Conservation (phyloP, 768 basidiomycete genomes). For the Rhizopogon vulgaris region DNA sequence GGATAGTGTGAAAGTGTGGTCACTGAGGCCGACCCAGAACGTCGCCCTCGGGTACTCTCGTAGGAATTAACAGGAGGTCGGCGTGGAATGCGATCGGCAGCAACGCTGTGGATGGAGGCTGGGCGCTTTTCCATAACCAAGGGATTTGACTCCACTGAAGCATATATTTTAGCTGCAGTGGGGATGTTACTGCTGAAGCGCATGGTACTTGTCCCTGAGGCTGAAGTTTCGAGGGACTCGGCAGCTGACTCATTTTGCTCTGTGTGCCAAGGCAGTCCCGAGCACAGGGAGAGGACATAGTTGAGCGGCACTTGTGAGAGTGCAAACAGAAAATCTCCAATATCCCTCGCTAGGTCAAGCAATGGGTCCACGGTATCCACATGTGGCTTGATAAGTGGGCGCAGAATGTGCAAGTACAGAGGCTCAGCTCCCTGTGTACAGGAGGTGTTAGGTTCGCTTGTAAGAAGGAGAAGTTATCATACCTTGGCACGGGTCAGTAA, state of each 20-base stretch:
- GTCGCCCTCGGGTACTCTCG: slow-evolving; percentile 6
- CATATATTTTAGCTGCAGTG: slow-evolving; percentile 4
- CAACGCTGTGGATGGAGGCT: slow-evolving; percentile 13
- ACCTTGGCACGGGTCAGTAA: slow-evolving; percentile 73
- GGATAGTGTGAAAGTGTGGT: slow-evolving; percentile 19
- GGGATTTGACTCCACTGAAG: slow-evolving; percentile 5
- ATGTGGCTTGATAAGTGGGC: slow-evolving; percentile 75
- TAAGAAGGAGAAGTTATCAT: slow-evolving; percentile 15
- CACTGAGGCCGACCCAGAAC: slow-evolving; percentile 12
- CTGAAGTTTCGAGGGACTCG: slow-evolving; percentile 3
- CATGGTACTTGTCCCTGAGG: slow-evolving; percentile 1
- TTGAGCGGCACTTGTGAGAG: slow-evolving; percentile 35
- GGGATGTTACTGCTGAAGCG: slow-evolving; percentile 11
- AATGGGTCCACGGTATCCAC: slow-evolving; percentile 55
- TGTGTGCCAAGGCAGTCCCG: slow-evolving; percentile 17
- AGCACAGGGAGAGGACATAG: slow-evolving; percentile 23
- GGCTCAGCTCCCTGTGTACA: slow-evolving; percentile 73
- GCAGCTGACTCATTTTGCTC: slow-evolving; percentile 7
- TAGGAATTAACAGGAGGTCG: slow-evolving; percentile 3
- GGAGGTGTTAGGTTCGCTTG: slow-evolving; percentile 5
- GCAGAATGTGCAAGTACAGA: slow-evolving; percentile 72
- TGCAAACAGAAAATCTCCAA: slow-evolving; percentile 56
- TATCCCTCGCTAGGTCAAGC: slow-evolving; percentile 53
- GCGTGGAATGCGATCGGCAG: slow-evolving; percentile 9
- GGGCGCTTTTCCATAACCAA: slow-evolving; percentile 6